Base-by-base conservation (phyloP, 176 grass and related monocot species). In the Musa acuminata region DNA sequence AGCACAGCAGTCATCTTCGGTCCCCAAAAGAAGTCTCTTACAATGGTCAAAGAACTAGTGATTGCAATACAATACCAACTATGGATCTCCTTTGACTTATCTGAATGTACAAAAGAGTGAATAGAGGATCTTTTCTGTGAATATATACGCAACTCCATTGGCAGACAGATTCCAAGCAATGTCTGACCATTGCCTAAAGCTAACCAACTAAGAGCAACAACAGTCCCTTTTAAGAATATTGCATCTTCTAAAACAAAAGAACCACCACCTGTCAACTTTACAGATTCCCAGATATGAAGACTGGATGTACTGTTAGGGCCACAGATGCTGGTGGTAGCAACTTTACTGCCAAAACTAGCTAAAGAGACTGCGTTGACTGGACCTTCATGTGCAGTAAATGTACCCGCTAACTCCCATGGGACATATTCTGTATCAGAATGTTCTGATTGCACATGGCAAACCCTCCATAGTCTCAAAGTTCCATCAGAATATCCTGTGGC, bases 21-120 rank as follows among this genome's bases (percentile, higher is more conserved):
- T 29, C 93, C 93, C 93, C 93, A 97, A 51, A 83, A 76, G 75
- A 97, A 97, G 48, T 78, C 78, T 10, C 78, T 83, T 82, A 92
- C 82, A 75, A 86, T 75, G 74, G 91, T 84, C 67, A 72, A 80
- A 87, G 84, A 83, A 79, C 75, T 81, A 64, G 77, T 75, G 75
- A 85, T 50, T 83, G 84, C 90, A 87, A 93, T 88, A 83, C 90
- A 93, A 74, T 82, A 78, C 93, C 93, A 97, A 90, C 87, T 55
- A 74, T 82, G 84, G 16, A 75, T 81, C 67, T 80, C 70, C 80
- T 86, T 84, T 78, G 74, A 88, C 75, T 71, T 81, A 65, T 80
- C 77, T 75, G 72, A 52, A 69, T 76, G 60, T 68, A 93, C 20
- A 77, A 88, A 77, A 88, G 88, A 86, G 63, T 79, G 60, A 43